Evolutionary conservation across 2,329 filamentous ascomycete species (phyloP), one percentile per base, ranked within the genome.

Genomic region (Ophiocordyceps australis): DNA sequence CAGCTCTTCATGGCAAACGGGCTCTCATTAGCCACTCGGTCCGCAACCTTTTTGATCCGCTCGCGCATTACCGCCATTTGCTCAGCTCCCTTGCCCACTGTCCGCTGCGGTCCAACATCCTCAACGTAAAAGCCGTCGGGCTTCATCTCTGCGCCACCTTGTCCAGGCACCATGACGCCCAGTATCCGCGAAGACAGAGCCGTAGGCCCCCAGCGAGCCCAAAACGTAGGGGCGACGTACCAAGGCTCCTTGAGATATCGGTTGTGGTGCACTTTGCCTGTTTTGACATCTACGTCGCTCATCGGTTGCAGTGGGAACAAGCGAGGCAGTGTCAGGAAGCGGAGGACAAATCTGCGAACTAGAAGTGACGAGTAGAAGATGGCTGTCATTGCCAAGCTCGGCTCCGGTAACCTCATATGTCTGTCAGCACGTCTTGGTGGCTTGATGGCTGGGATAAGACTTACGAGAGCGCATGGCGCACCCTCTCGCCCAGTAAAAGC

Each of bases 391-490:
- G 25, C 33, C 16, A 56, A 35, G 13, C 51, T 42, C 0, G 62
- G 59, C 15, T 59, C 53, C 1, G 53, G 50, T 9, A 57, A 54
- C 22, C 57, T 60, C 17, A 6, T 15, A 4, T 7, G 28, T 45
- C 17, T 14, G 15, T 10, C 7, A 7, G 9, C 8, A 19, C 5
- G 11, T 7, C n/a, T 9, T 7, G 9, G 7, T 18, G 10, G 17
- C 3, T 20, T 22, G 8, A 9, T 10, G 15, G 15, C 23, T 12
- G 19, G 17, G 24, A 10, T 14, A 17, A 5, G 10, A 42, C 59
- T 43, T 48, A 74, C 68, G 65, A 48, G 57, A 82, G 80, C 1
- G 74, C 68, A 25, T 57, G 58, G 11, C 75, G 56, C 24, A 80
- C 48, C 9, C 65, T 58, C 14, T 71, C 62, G 14, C 71, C 72